Conservation (phyloP, 2,329 filamentous ascomycete species). For the Epichloe glyceriae region DNA sequence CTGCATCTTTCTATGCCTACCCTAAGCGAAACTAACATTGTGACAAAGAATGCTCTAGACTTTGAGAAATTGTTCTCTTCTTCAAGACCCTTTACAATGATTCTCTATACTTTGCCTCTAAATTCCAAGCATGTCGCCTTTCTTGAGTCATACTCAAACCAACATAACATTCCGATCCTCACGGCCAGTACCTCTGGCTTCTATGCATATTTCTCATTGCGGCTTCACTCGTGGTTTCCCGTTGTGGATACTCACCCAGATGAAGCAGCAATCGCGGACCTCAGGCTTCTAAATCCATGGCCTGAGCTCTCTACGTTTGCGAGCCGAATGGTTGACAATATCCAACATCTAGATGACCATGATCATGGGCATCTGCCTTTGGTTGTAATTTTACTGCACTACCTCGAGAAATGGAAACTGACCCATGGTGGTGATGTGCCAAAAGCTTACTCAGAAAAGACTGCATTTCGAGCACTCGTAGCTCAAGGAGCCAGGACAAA, state of each 20-base stretch:
- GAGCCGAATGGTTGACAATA: conserved; percentile 49
- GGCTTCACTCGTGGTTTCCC: conserved; percentile 67
- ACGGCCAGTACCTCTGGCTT: conserved; percentile 84
- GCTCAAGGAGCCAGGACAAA: conserved; percentile 52
- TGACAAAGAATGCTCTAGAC: conserved; percentile 18
- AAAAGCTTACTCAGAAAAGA: conserved; percentile 71
- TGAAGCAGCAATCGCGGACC: conserved; percentile 68
- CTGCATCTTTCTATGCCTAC: not conserved
- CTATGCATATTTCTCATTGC: conserved; percentile 77
- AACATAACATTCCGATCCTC: conserved; percentile 59
- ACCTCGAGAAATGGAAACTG: conserved; percentile 67
- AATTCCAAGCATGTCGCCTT: conserved; percentile 27
- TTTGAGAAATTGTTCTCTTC: conserved; percentile 28
- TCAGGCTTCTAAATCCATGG: conserved; percentile 79
- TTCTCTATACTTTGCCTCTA: conserved; percentile 42
- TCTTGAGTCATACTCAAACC: conserved; percentile 33
- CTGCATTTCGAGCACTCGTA: conserved; percentile 62
- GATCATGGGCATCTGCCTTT: conserved; percentile 90
- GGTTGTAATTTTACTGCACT: conserved; percentile 68
- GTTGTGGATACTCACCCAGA: conserved; percentile 95
- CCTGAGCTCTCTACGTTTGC: conserved; percentile 61
- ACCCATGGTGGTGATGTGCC: conserved; percentile 57
- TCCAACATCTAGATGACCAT: conserved; percentile 60
- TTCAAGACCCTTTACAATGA: conserved; percentile 34
- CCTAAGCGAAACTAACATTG: conserved; percentile 4